Evolutionary conservation across 768 basidiomycete genomes (phyloP), one percentile per base, ranked within the genome.

Genomic region (Gloeophyllum trabeum): DNA sequence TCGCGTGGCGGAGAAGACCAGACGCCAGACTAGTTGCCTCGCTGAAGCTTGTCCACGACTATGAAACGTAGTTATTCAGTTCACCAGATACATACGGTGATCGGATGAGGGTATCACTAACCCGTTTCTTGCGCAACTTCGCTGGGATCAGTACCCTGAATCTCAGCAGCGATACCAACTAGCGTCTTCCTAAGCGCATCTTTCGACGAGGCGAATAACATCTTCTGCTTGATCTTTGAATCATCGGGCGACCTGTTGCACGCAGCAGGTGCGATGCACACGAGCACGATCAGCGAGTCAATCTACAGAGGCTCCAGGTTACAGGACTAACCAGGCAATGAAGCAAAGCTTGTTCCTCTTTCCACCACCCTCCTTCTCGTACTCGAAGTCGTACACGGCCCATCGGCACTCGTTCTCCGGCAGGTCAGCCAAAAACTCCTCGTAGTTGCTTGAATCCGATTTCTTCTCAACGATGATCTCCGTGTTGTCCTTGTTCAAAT

Each of bases 381-480:
- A 97, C 51, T 87, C 81, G 48, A 93, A 81, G 60, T 98, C 92
- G 54, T 91, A 94, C 19, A 97, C 73, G n/a, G 84, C 93, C 76
- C 79, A 99, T 63, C 85, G 69, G 55, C 84, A 87, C 46, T 82
- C 75, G 22, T 53, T 53, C 57, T 81, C 74, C 1, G 93, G 91
- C 43, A 98, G 69, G 51, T 81, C 75, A 1, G 26, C 57, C 39
- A 89, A 34, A 58, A 98, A 97, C 0, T 71, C 69, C 0, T 91
- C 83, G 61, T 87, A 97, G 16, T 68, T 56, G 1, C 43, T 13
- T 3, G 58, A 58, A 4, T 54, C 44, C 18, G 78, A 79, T 14
- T 62, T 69, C 66, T 88, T 88, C 44, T 76, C 68, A 35, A 91
- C 81, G 49, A 87, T 53, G 61, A 98, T 84, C 63, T 86, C 73